Percentiles rank a stretch among this genome's conserved stretches.
These are phyloP conservation scores for Pseudohalonectria lignicola DNA, from an alignment of 2,329 filamentous ascomycete species.

Conservation along the genomic window DNA sequence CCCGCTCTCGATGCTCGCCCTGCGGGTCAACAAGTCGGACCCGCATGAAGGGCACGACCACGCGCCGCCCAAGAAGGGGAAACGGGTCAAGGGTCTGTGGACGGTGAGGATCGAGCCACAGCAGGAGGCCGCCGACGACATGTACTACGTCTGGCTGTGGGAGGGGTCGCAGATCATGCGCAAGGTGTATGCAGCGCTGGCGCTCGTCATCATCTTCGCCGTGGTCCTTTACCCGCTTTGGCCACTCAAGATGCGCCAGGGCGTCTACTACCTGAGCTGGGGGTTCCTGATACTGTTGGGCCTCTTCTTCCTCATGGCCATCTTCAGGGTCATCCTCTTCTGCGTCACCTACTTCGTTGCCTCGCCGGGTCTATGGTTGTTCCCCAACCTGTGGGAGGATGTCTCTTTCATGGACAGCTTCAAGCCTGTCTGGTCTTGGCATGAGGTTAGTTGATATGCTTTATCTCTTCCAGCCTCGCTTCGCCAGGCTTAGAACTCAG, in stretches of 20 bases:
- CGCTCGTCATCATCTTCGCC: slow-evolving; percentile 72
- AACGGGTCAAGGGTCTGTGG: slow-evolving; percentile 93
- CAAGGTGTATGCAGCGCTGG: slow-evolving; percentile 80
- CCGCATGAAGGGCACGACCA: slow-evolving; percentile 66
- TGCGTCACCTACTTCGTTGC: slow-evolving; percentile 78
- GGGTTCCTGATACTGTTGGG: slow-evolving; percentile 82
- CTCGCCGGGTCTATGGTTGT: slow-evolving; percentile 91
- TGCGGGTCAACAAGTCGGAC: slow-evolving; percentile 78
- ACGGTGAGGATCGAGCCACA: slow-evolving; percentile 92
- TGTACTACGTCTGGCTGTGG: slow-evolving; percentile 96
- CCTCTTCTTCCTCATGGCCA: slow-evolving; percentile 94
- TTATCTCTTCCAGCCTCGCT: background rate
- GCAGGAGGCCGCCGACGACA: slow-evolving; percentile 75
- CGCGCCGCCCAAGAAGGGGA: slow-evolving; percentile 56
- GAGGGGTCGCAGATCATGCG: slow-evolving; percentile 90
- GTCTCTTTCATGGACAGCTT: slow-evolving; percentile 98
- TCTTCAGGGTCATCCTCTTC: slow-evolving; percentile 92
- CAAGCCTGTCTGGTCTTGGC: slow-evolving; percentile 94
- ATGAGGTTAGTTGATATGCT: slow-evolving; percentile 61
- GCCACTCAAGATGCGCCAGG: slow-evolving; percentile 82
- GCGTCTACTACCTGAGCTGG: slow-evolving; percentile 96
- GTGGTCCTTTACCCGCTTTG: slow-evolving; percentile 93
- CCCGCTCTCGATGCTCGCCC: slow-evolving; percentile 84
- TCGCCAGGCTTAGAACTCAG: background rate
- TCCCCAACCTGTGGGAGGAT: slow-evolving; percentile 95